Evolutionary conservation across 2,329 filamentous ascomycete genomes (phyloP).

Genomic region (Emericellopsis cladophorae): DNA sequence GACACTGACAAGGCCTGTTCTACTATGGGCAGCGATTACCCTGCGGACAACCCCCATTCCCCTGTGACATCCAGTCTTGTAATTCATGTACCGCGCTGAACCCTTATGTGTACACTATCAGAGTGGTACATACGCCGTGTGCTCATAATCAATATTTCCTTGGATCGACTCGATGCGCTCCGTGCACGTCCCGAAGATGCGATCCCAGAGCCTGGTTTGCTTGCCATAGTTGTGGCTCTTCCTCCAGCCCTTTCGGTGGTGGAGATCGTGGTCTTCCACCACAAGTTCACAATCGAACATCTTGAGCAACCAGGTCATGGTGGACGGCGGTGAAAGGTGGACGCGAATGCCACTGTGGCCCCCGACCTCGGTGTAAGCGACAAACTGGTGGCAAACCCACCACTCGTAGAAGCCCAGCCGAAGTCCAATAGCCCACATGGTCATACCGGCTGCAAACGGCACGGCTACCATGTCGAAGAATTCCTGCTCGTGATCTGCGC

Average conservation of each 20-base stretch:
- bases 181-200: conserved; percentile 19
- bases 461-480: conserved; percentile 27
- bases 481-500: conserved; percentile 26
- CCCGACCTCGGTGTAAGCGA: conserved; percentile 23
- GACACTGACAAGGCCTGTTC: no score
- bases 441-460: conserved; percentile 22
- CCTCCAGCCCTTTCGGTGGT: conserved; percentile 24
- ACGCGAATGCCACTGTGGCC: conserved; percentile 26
- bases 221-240: conserved; percentile 23
- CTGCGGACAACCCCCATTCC: no score
- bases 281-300: conserved; percentile 19
- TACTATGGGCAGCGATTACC: no score
- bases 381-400: conserved; percentile 31
- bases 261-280: conserved; percentile 29
- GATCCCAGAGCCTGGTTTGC: conserved; percentile 22
- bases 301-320: conserved; percentile 19
- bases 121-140: conserved; percentile 12
- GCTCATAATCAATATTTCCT: conserved; percentile 16
- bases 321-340: conserved; percentile 17
- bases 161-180: conserved; percentile 19
- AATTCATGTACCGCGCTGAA: no score
- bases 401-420: conserved; percentile 32
- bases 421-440: conserved; percentile 18
- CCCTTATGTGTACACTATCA: no score
- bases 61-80: no score